Conservation (phyloP, 805 yeast species). For the Candida jianshihensis region DNA sequence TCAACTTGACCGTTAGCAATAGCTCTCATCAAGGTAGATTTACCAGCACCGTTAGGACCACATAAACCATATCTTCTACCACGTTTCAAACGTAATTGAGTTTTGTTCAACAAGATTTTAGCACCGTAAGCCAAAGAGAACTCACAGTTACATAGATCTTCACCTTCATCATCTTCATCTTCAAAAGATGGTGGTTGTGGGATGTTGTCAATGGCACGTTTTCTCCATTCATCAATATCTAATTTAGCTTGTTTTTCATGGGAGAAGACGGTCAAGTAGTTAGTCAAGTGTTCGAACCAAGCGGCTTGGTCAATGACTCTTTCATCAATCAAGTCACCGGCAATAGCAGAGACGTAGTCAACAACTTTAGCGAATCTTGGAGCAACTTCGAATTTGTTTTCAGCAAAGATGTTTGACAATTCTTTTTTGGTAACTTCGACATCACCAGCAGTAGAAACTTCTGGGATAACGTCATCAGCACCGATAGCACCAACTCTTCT, state of each 20-base stretch:
- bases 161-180: slow-evolving; percentile 98
- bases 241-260: slow-evolving; percentile 90
- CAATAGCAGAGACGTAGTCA: slow-evolving; percentile 87
- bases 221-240: slow-evolving; percentile 89
- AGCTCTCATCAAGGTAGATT: slow-evolving; percentile 97
- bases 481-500: slow-evolving; percentile 98
- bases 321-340: slow-evolving; percentile 98
- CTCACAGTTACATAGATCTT: slow-evolving; percentile 99
- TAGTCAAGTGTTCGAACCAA: slow-evolving; percentile 85
- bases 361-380: slow-evolving; percentile 74
- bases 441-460: slow-evolving; percentile 99
- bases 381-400: slow-evolving; percentile 52
- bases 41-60: slow-evolving; percentile 99
- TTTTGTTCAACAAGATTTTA: slow-evolving; percentile 98
- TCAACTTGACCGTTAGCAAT: slow-evolving; percentile 98
- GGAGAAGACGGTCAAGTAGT: slow-evolving; percentile 92
- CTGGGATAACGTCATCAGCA: slow-evolving; percentile 87
- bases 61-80: slow-evolving; percentile 98
- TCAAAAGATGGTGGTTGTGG: slow-evolving; percentile 94
- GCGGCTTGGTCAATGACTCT: slow-evolving; percentile 87
- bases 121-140: slow-evolving; percentile 99
- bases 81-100: slow-evolving; percentile 97
- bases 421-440: slow-evolving; percentile 77
- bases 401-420: slow-evolving; percentile 65
- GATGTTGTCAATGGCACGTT: slow-evolving; percentile 94